phyloP scores from a whole-genome alignment of 805 yeast species.

The Schwanniomyces polymorphus region DNA sequence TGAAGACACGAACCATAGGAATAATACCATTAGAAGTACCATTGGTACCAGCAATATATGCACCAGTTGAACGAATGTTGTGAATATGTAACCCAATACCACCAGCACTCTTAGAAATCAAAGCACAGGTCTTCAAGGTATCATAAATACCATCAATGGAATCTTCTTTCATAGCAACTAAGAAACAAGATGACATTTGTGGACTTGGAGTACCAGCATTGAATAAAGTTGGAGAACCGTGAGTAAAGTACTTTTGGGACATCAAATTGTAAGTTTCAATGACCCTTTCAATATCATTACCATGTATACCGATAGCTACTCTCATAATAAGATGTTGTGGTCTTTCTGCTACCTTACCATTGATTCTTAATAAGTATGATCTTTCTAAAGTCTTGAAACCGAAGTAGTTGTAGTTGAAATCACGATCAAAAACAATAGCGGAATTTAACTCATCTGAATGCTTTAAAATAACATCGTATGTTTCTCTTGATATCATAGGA shows the following conservation, averaged over 20 bases:
- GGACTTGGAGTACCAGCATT: slow-evolving; percentile 63
- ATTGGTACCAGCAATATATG: slow-evolving; percentile 62
- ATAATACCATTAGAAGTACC: slow-evolving; percentile 64
- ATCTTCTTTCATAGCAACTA: slow-evolving; percentile 63
- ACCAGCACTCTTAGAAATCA: slow-evolving; percentile 62
- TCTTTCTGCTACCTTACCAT: slow-evolving; percentile 60
- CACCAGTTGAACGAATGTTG: slow-evolving; percentile 58
- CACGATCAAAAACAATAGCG: slow-evolving; percentile 48
- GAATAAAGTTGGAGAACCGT: slow-evolving; percentile 63
- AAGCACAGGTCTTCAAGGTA: slow-evolving; percentile 60
- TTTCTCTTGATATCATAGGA: slow-evolving; percentile 45
- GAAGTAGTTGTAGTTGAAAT: slow-evolving; percentile 57
- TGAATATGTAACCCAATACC: slow-evolving; percentile 65
- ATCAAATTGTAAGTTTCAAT: slow-evolving; percentile 58
- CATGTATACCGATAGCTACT: slow-evolving; percentile 62
- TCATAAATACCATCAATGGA: slow-evolving; percentile 65
- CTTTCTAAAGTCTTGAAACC: slow-evolving; percentile 64
- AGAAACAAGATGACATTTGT: slow-evolving; percentile 63
- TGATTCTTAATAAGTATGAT: slow-evolving; percentile 53
- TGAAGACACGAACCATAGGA: slow-evolving; percentile 64
- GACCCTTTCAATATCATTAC: slow-evolving; percentile 50
- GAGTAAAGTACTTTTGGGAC: slow-evolving; percentile 60
- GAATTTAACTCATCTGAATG: slow-evolving; percentile 45
- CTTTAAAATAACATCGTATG: slow-evolving; percentile 36
- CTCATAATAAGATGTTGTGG: slow-evolving; percentile 65